Base-by-base conservation (phyloP, 2,329 filamentous ascomycete species). In the Endoconidiophora polonica region DNA sequence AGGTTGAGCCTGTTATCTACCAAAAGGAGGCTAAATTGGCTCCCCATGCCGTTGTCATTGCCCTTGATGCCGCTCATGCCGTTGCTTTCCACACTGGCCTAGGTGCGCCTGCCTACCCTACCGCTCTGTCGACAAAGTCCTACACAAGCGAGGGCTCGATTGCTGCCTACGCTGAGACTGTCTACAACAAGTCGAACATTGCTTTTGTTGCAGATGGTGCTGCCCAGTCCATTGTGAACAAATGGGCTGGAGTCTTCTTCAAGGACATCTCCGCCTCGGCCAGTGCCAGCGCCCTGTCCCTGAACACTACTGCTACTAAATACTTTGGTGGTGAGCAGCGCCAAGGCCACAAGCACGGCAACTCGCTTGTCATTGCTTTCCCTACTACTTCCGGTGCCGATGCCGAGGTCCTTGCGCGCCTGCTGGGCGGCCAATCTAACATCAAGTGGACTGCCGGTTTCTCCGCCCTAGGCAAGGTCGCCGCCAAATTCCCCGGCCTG, bases 391-490 rank as follows among this genome's bases (percentile, higher is more conserved):
- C 85, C 73, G 94, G 94, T 73, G 85, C 91, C 50, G 88, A 95
- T 68, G 77, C 86, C 56, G 77, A 83, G 55, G 87, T 98, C 55
- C 80, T 98, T 51, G 79, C 84, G 52, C 79, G 87, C 56, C 80
- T 98, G 18, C 83, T 98, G 48, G 91, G 91, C 62, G 91, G 90
- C 55, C 71, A 93, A 67, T 83, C 87, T 49, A 83, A 72, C 66
- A 87, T 96, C 73, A 98, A 96, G 74, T 98, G 90, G 90, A 81
- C 86, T 48, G 70, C 86, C 55, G 91, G 91, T 59, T 96, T 94
- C 75, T 90, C 85, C 53, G 74, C 95, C 55, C 77, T 98, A 54
- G 76, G 83, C 62, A 88, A 94, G 73, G 82, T 81, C 54, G 75
- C 79, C 52, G 72, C 80, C 55, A 72, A 74, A 43, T 71, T 77